These are phyloP conservation scores for Eucalyptus sp. DNA, from an alignment of 345 rosid species.

Conservation along the genomic window DNA sequence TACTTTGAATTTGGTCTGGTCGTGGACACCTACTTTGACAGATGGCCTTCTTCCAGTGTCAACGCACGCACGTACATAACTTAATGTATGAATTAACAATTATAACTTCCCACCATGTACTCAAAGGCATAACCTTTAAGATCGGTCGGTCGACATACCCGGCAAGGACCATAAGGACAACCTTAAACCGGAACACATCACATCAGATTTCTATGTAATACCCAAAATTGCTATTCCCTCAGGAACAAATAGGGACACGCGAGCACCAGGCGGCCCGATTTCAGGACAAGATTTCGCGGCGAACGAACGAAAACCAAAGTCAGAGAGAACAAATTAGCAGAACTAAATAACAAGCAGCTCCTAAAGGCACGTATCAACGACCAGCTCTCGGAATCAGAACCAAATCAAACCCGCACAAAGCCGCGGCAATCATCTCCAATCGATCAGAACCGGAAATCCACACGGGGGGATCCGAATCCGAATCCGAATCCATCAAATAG, in stretches of 20 bases:
- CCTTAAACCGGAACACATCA: background rate
- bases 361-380: background rate
- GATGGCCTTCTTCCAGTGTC: background rate
- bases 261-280: background rate
- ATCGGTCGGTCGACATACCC: background rate
- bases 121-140: background rate
- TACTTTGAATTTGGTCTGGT: background rate
- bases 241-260: background rate
- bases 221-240: background rate
- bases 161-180: background rate
- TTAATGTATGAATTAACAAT: background rate
- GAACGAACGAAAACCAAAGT: background rate
- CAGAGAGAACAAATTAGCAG: background rate
- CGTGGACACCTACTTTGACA: background rate
- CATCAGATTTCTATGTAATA: background rate
- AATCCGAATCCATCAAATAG: background rate
- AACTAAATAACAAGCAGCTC: background rate
- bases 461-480: background rate
- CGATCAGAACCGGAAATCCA: background rate
- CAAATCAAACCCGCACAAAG: background rate
- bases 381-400: background rate
- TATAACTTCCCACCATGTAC: background rate
- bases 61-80: background rate
- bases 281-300: background rate
- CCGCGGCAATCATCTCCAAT: background rate